phyloP scores from a whole-genome alignment of 495 filamentous ascomycete species.

The Trichoderma virens region DNA sequence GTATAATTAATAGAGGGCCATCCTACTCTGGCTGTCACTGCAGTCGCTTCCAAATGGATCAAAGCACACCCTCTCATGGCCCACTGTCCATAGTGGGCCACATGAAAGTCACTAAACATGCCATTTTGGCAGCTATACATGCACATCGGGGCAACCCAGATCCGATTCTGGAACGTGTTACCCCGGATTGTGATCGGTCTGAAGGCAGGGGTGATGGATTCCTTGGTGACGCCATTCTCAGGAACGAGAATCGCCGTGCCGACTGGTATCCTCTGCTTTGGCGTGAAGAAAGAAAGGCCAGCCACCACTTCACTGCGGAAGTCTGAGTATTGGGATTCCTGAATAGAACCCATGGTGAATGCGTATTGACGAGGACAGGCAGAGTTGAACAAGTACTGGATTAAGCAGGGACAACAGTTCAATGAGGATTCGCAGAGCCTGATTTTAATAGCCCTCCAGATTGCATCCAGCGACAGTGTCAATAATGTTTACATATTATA shows the following conservation, averaged over 20 bases:
- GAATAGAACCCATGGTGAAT: too few species aligned
- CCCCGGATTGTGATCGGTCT: constrained; percentile 50
- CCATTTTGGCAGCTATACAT: constrained; percentile 56
- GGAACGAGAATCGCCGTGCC: constrained; percentile 54
- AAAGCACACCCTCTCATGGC: constrained; percentile 54
- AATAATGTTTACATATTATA: too few species aligned
- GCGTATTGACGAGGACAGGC: too few species aligned
- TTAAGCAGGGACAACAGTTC: too few species aligned
- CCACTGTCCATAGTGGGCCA: constrained; percentile 18
- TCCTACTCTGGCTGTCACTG: constrained; percentile 48
- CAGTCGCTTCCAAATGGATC: constrained; percentile 65
- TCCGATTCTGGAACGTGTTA: constrained; percentile 52
- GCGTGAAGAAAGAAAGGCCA: constrained; percentile 62
- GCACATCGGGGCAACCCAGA: constrained; percentile 52
- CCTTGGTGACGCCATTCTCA: constrained; percentile 40
- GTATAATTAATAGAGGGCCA: too few species aligned
- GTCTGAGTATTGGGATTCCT: too few species aligned
- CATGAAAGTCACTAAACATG: constrained; percentile 14
- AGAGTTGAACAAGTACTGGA: too few species aligned
- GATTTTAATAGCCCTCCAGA: too few species aligned
- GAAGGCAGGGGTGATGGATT: constrained; percentile 57
- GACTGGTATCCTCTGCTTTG: constrained; percentile 53
- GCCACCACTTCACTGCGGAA: constrained; percentile 13
- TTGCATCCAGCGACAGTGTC: too few species aligned
- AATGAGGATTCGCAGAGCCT: too few species aligned